A percentile compares a stretch with the other conserved stretches of the same genome.
phyloP scores from a whole-genome alignment of 192 early-diverging fungal genomes.

The Anaeromyces robustus region DNA sequence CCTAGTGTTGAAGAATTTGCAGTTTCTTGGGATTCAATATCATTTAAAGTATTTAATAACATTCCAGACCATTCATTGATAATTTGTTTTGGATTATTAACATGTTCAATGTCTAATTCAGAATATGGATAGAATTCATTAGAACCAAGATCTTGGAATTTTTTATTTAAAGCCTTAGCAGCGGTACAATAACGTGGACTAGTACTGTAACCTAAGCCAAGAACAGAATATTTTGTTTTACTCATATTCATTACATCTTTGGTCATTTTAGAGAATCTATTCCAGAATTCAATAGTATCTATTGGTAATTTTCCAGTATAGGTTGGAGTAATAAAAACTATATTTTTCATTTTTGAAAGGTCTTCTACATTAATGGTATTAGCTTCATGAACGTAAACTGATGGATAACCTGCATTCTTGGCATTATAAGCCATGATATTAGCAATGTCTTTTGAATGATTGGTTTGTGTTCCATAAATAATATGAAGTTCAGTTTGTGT shows the following conservation, averaged over 20 bases:
- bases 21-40: neutral
- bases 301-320: neutral
- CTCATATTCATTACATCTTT: neutral
- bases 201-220: neutral
- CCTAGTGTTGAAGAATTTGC: neutral
- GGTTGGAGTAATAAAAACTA: neutral
- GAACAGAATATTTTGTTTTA: neutral
- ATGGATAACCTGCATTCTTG: neutral
- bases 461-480: neutral
- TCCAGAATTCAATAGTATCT: neutral
- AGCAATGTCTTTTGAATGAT: neutral
- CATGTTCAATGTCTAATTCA: slow-evolving; percentile 83
- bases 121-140: slow-evolving; percentile 42
- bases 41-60: neutral
- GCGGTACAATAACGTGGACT: slow-evolving; percentile 68
- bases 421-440: neutral
- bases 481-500: neutral
- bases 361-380: neutral
- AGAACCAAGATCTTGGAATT: slow-evolving; percentile 61
- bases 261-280: neutral
- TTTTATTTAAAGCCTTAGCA: slow-evolving; percentile 69
- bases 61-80: neutral
- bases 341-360: neutral
- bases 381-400: neutral
- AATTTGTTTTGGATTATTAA: slow-evolving; percentile 12